A percentile compares a stretch with the other conserved stretches of the same genome.
These are phyloP conservation scores for Tylopilus felleus DNA, from an alignment of 768 basidiomycete genomes.

Conservation along the genomic window DNA sequence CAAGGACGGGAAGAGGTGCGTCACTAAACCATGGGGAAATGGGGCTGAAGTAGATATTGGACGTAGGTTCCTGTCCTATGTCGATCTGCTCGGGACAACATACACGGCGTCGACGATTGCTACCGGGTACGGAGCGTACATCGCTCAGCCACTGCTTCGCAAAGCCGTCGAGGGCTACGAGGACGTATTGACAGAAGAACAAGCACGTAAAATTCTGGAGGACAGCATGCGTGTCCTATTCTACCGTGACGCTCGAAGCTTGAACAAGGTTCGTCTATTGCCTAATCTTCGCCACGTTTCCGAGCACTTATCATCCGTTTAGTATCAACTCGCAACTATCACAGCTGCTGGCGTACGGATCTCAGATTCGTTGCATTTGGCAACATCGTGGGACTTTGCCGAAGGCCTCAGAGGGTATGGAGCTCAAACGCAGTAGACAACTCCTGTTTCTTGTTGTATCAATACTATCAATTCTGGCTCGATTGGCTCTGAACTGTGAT, in stretches of 20 bases:
- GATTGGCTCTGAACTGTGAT: not conserved
- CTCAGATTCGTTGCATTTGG: constrained; percentile 69
- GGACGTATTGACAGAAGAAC: constrained; percentile 68
- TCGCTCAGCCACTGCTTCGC: constrained; percentile 90
- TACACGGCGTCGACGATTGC: constrained; percentile 91
- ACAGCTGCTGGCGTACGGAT: constrained; percentile 73
- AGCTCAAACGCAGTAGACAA: constrained; percentile 73
- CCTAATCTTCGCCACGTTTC: not conserved
- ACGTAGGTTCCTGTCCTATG: constrained; percentile 83
- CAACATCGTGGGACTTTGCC: constrained; percentile 89
- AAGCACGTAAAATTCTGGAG: constrained; percentile 75
- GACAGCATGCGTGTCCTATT: constrained; percentile 91
- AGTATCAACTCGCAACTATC: constrained; percentile 96
- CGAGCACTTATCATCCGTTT: not conserved
- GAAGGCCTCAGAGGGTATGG: constrained; percentile 92
- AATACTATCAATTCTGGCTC: constrained; percentile 1
- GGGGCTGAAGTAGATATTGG: not conserved
- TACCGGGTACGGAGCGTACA: constrained; percentile 90
- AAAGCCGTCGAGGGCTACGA: constrained; percentile 85
- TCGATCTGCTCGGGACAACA: constrained; percentile 95
- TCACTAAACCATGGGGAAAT: not conserved
- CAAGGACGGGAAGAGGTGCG: constrained; percentile 77
- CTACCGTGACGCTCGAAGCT: constrained; percentile 92
- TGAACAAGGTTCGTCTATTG: constrained; percentile 74
- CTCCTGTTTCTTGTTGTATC: constrained; percentile 7